phyloP scores from a whole-genome alignment of 345 rosid genomes.

The Toxicodendron radicans region DNA sequence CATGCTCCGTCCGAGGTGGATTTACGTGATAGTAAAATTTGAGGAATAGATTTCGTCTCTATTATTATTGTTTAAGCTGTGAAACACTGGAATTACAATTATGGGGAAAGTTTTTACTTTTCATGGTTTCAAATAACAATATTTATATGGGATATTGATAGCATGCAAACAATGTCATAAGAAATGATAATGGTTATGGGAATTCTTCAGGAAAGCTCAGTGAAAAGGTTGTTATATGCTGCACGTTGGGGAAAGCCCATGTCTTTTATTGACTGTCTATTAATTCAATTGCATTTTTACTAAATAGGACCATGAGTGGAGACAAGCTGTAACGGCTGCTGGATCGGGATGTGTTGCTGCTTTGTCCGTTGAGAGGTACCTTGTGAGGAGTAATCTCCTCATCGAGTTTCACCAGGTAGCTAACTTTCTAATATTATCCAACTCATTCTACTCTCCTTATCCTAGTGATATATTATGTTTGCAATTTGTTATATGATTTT shows the following conservation, averaged over 20 bases:
- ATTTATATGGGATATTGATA: background rate
- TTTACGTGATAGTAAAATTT: background rate
- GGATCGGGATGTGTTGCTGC: slow-evolving; percentile 99
- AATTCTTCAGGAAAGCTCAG: background rate
- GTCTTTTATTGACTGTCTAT: background rate
- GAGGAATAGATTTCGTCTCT: background rate
- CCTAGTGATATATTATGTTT: background rate
- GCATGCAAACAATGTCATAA: background rate
- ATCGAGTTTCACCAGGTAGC: slow-evolving; percentile 93
- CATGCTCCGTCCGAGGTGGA: background rate
- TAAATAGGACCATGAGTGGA: slow-evolving; percentile 89
- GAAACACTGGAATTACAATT: background rate
- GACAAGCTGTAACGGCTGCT: slow-evolving; percentile 97
- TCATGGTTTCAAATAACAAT: background rate
- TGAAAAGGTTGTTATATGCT: background rate
- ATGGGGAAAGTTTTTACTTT: background rate
- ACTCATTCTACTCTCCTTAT: background rate
- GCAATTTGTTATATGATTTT: background rate
- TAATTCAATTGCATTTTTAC: slow-evolving; percentile 5
- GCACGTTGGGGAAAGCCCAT: background rate
- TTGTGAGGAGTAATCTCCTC: slow-evolving; percentile 76
- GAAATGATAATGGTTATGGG: background rate
- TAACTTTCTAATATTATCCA: slow-evolving; percentile 5
- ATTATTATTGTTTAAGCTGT: too few relatives aligned
- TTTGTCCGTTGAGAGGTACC: slow-evolving; percentile 94